Conservation (phyloP, 148 eudicot genomes). For the Chenopodium album region DNA sequence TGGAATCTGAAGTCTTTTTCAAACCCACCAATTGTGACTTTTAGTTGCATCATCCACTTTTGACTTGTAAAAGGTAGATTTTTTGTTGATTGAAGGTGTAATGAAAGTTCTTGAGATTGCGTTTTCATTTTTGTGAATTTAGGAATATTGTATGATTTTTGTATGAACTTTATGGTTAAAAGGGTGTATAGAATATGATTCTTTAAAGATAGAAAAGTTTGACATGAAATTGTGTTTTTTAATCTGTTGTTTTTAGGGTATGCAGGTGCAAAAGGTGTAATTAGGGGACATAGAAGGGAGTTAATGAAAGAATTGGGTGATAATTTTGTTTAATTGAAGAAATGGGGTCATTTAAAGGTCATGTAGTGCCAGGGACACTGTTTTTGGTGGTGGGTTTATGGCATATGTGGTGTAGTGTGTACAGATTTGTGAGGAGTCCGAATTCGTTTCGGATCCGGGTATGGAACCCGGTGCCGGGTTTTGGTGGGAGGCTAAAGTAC, state of each 20-base stretch:
- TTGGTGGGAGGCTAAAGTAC: slow-evolving; percentile 71
- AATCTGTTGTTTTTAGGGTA: slow-evolving; percentile 17
- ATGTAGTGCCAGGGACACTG: slow-evolving; percentile 88
- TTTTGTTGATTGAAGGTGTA: slow-evolving; percentile 12
- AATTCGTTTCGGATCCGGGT: slow-evolving; percentile 56
- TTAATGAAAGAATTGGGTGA: slow-evolving; percentile 25
- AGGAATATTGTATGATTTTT: background rate
- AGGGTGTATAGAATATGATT: slow-evolving; percentile 15
- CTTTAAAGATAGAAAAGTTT: slow-evolving; percentile 11
- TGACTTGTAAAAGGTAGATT: slow-evolving; percentile 9
- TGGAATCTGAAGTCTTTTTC: slow-evolving; percentile 17
- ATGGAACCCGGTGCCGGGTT: slow-evolving; percentile 92
- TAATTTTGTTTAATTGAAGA: slow-evolving; percentile 15
- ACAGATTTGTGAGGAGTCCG: slow-evolving; percentile 57
- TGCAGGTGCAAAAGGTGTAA: slow-evolving; percentile 4
- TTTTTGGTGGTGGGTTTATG: slow-evolving; percentile 79
- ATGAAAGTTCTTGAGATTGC: slow-evolving; percentile 6
- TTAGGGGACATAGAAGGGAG: background rate
- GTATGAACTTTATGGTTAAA: background rate
- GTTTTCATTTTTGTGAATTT: background rate
- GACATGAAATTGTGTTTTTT: background rate
- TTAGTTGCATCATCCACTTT: slow-evolving; percentile 22
- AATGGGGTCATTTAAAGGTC: slow-evolving; percentile 96
- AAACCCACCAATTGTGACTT: slow-evolving; percentile 27
- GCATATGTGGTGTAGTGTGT: slow-evolving; percentile 79